Evolutionary conservation across 192 early-diverging fungal species (phyloP).

Genomic region (Phycomyces nitens): DNA sequence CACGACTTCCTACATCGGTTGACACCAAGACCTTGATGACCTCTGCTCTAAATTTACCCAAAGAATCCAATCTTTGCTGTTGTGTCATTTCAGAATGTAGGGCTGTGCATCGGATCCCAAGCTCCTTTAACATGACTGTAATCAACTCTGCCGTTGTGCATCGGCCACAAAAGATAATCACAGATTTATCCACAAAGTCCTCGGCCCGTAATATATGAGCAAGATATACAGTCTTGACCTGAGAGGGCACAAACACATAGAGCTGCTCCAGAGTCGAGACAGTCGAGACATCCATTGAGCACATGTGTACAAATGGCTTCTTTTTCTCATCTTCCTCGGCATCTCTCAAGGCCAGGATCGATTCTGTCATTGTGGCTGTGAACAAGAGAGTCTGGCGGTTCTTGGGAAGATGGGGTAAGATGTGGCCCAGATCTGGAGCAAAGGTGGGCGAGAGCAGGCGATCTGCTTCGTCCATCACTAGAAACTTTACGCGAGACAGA

Average conservation of each 20-base stretch:
- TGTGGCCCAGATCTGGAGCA: slow-evolving; percentile 72
- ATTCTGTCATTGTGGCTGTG: slow-evolving; percentile 94
- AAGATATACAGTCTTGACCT: slow-evolving; percentile 86
- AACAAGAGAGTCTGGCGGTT: slow-evolving; percentile 92
- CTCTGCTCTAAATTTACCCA: slow-evolving; percentile 89
- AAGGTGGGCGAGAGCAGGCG: slow-evolving; percentile 84
- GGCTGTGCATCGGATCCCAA: slow-evolving; percentile 87
- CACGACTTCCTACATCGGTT: slow-evolving; percentile 96
- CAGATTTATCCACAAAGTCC: slow-evolving; percentile 69
- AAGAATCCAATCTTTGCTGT: slow-evolving; percentile 79
- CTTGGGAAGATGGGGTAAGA: slow-evolving; percentile 74
- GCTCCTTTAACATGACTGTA: slow-evolving; percentile 81
- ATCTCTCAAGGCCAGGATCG: slow-evolving; percentile 70
- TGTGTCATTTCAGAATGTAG: slow-evolving; percentile 94
- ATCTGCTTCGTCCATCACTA: slow-evolving; percentile 97
- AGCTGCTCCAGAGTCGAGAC: slow-evolving; percentile 84
- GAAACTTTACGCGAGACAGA: slow-evolving; percentile 70
- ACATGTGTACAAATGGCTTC: slow-evolving; percentile 53
- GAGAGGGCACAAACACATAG: slow-evolving; percentile 91
- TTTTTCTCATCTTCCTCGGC: slow-evolving; percentile 35
- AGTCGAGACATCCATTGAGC: slow-evolving; percentile 59
- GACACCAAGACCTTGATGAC: slow-evolving; percentile 88
- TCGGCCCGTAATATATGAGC: slow-evolving; percentile 72
- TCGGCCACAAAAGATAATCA: slow-evolving; percentile 90
- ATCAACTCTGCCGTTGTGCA: slow-evolving; percentile 84